phyloP scores from a whole-genome alignment of 2,329 filamentous ascomycete species.

The Grosmannia serpens region DNA sequence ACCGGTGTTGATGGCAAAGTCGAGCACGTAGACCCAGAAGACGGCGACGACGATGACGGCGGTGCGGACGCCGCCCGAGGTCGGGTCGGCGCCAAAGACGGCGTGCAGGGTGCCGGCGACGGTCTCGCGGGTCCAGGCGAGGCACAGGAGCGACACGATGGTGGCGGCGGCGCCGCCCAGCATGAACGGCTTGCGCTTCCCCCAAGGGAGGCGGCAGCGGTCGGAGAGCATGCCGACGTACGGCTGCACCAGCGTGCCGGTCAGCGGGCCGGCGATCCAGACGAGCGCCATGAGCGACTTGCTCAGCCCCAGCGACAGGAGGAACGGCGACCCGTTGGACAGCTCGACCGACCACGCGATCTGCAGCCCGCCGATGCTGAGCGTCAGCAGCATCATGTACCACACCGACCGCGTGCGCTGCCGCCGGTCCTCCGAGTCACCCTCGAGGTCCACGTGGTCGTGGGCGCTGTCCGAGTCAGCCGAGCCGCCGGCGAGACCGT shows the following conservation, averaged over 20 bases:
- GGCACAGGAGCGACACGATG: constrained; percentile 52
- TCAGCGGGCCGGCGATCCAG: constrained; percentile 74
- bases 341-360: constrained; percentile 94
- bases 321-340: constrained; percentile 80
- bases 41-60: constrained; percentile 70
- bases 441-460: constrained; percentile 13
- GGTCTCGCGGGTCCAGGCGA: constrained; percentile 65
- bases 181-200: constrained; percentile 75
- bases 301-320: constrained; percentile 69
- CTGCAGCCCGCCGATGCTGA: constrained; percentile 80
- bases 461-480: not conserved
- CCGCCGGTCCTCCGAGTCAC: constrained; percentile 31
- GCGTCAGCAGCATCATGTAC: constrained; percentile 77
- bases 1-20: constrained; percentile 92
- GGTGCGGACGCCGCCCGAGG: constrained; percentile 51
- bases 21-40: constrained; percentile 76
- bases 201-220: constrained; percentile 62
- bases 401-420: constrained; percentile 68
- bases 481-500: no score
- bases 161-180: constrained; percentile 57
- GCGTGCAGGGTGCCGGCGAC: constrained; percentile 49
- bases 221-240: constrained; percentile 76
- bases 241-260: constrained; percentile 68
- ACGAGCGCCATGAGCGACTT: constrained; percentile 74
- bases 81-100: constrained; percentile 59